Percentiles rank a stretch among this genome's conserved stretches.
phyloP scores from a whole-genome alignment of 768 basidiomycete species.

The Xerocomellus amylosporus region DNA sequence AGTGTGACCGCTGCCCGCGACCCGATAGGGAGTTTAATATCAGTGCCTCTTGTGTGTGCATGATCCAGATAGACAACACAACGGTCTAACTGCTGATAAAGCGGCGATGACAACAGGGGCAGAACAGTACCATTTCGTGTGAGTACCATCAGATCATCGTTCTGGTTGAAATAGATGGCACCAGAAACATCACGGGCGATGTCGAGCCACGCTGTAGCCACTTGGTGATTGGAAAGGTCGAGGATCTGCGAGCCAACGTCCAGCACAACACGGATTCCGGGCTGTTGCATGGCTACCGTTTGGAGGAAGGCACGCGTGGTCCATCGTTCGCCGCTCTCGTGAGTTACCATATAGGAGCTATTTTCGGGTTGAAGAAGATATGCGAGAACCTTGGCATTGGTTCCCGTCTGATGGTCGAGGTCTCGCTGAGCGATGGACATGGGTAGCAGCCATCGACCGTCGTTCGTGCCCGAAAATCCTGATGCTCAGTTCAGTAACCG shows the following conservation, averaged over 20 bases:
- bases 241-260: conserved; percentile 58
- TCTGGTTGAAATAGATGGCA: conserved; percentile 27
- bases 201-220: conserved; percentile 42
- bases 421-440: conserved; percentile 30
- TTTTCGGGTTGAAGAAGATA: conserved; percentile 27
- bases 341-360: conserved; percentile 10
- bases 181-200: conserved; percentile 7
- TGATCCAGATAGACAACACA: conserved; percentile 39
- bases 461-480: conserved; percentile 43
- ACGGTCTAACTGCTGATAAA: conserved; percentile 24
- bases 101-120: conserved; percentile 27
- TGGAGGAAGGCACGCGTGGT: conserved; percentile 17
- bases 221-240: conserved; percentile 41
- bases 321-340: background rate
- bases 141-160: conserved; percentile 32
- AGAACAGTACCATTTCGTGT: conserved; percentile 18
- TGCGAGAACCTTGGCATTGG: conserved; percentile 40
- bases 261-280: conserved; percentile 42
- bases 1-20: conserved; percentile 35
- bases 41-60: conserved; percentile 38
- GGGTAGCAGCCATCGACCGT: conserved; percentile 36
- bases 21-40: conserved; percentile 31
- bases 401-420: conserved; percentile 27
- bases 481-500: background rate
- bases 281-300: conserved; percentile 30